These are phyloP conservation scores for Gaertneriomyces semiglobifer DNA, from an alignment of 192 early-diverging fungal genomes.

Conservation along the genomic window DNA sequence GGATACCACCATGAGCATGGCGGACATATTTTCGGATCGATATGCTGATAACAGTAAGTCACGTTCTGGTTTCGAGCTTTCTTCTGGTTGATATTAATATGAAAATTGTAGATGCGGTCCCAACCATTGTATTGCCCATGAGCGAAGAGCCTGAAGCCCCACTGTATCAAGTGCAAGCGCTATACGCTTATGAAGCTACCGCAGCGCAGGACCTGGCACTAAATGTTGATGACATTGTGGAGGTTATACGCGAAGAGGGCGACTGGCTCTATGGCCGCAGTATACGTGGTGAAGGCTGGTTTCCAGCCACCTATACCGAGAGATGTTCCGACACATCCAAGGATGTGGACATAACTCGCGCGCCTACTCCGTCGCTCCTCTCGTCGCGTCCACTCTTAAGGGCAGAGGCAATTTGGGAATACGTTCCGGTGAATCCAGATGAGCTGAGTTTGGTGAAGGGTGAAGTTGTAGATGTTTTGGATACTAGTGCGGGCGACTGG, in stretches of 20 bases:
- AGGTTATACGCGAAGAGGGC: slow-evolving; percentile 59
- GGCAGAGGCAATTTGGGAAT: slow-evolving; percentile 44
- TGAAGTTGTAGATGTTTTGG: slow-evolving; percentile 39
- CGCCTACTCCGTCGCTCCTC: slow-evolving; percentile 20
- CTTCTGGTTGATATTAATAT: too few relatives aligned
- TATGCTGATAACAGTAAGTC: too few relatives aligned
- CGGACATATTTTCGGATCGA: slow-evolving; percentile 21
- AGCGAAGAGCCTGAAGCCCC: background rate
- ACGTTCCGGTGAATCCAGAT: slow-evolving; percentile 36
- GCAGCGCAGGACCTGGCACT: slow-evolving; percentile 56
- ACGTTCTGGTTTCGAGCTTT: too few relatives aligned
- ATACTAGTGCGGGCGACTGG: slow-evolving; percentile 44
- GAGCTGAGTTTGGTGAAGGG: slow-evolving; percentile 41
- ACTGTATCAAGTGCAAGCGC: slow-evolving; percentile 40
- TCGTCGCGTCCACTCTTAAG: slow-evolving; percentile 1
- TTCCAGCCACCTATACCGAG: slow-evolving; percentile 60
- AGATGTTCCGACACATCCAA: too few relatives aligned
- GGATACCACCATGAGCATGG: background rate
- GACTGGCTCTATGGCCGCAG: slow-evolving; percentile 65
- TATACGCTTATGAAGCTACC: slow-evolving; percentile 47
- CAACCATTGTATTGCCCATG: too few relatives aligned
- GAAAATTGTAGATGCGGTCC: too few relatives aligned
- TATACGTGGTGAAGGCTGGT: slow-evolving; percentile 48
- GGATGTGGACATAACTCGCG: background rate
- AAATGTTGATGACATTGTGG: slow-evolving; percentile 46